These are phyloP conservation scores for Abortiporus biennis DNA, from an alignment of 1,284 basidiomycete species.

Conservation along the genomic window DNA sequence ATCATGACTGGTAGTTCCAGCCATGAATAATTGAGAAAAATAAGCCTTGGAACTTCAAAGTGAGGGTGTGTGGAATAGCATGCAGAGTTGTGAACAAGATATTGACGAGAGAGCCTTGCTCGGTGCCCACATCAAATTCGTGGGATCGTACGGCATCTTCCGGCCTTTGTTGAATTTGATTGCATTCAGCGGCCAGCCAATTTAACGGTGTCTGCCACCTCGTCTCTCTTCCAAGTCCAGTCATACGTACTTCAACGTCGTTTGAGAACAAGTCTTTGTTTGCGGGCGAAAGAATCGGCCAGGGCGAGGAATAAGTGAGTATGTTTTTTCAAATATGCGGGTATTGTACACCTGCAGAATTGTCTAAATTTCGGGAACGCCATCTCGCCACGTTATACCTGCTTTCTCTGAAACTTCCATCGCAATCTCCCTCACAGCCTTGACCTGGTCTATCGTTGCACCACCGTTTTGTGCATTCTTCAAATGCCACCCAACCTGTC, in stretches of 20 bases:
- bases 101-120: too few species aligned
- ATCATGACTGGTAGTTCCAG: constrained; percentile 3
- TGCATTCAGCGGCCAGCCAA: too few species aligned
- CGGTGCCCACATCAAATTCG: too few species aligned
- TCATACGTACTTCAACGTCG: too few species aligned
- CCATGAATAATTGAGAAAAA: constrained; percentile 5
- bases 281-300: too few species aligned
- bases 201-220: too few species aligned
- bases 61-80: constrained; percentile 9
- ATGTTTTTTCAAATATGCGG: too few species aligned
- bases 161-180: too few species aligned
- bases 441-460: constrained; percentile 24
- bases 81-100: constrained; percentile 7
- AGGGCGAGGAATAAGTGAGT: constrained; percentile 1
- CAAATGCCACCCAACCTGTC: constrained; percentile 51
- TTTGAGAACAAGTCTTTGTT: too few species aligned
- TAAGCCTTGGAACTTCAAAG: constrained; percentile 13
- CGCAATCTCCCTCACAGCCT: constrained; percentile 26
- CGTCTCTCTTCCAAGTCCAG: too few species aligned
- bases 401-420: constrained; percentile 20
- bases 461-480: constrained; percentile 32
- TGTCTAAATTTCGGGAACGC: constrained; percentile 11
- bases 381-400: constrained; percentile 11
- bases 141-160: too few species aligned
- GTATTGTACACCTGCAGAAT: too few species aligned